Percentiles rank a stretch among this genome's conserved stretches.
These are phyloP conservation scores for Calonectria ilicicola DNA, from an alignment of 2,329 filamentous ascomycete genomes.

Conservation along the genomic window DNA sequence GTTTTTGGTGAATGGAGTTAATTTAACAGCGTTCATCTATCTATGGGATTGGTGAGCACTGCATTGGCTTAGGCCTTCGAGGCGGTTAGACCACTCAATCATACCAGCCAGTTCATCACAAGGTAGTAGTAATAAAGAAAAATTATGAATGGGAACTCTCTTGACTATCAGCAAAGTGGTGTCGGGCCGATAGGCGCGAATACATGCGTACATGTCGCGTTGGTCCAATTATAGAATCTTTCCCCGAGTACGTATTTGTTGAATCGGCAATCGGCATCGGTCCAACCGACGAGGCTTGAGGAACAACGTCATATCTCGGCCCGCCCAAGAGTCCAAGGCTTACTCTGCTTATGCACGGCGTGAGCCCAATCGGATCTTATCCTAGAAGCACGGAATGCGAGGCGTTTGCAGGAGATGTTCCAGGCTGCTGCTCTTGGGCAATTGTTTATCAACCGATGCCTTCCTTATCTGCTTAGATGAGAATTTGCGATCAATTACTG, in stretches of 20 bases:
- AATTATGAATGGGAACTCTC: not conserved
- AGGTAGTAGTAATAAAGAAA: slow-evolving; percentile 2
- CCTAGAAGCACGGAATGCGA: not conserved
- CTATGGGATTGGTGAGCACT: not conserved
- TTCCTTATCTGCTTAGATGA: not conserved
- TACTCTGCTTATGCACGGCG: not conserved
- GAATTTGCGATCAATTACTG: not conserved
- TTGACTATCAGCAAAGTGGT: not conserved
- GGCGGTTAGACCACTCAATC: slow-evolving; percentile 11
- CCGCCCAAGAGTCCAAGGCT: not conserved
- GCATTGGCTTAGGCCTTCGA: slow-evolving; percentile 2
- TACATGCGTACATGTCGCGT: not conserved
- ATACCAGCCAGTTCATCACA: not conserved
- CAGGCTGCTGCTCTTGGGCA: not conserved
- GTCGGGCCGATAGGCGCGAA: not conserved
- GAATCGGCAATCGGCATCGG: not conserved
- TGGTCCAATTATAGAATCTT: not conserved
- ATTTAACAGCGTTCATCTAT: slow-evolving; percentile 19
- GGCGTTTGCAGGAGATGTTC: not conserved
- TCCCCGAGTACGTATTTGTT: not conserved
- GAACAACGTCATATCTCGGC: not conserved
- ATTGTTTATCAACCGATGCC: too few relatives aligned
- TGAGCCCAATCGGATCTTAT: not conserved
- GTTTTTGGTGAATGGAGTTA: slow-evolving; percentile 23
- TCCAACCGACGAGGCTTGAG: not conserved